Percentiles rank a stretch among this genome's conserved stretches.
Evolutionary conservation across 306 rosid genomes (phyloP).

Genomic region (Sophora flavescens): DNA sequence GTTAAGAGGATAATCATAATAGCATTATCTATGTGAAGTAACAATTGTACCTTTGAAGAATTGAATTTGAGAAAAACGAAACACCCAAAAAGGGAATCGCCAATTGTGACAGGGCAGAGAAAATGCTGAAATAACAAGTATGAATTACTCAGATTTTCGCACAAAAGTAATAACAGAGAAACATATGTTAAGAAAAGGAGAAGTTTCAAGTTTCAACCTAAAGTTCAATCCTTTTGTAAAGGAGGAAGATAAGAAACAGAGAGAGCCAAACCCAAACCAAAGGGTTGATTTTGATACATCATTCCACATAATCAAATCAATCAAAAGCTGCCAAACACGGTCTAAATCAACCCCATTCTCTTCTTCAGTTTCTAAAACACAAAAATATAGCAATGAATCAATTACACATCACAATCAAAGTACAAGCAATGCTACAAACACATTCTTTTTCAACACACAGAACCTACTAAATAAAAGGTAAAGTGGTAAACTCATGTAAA

Average conservation of each 20-base stretch:
- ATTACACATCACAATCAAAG: not conserved
- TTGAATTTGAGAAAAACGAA: conserved; percentile 77
- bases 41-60: conserved; percentile 67
- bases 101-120: conserved; percentile 73
- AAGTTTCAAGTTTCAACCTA: conserved; percentile 54
- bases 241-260: conserved; percentile 73
- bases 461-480: no score
- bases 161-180: not conserved
- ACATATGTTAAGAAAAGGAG: not conserved
- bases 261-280: conserved; percentile 87
- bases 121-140: conserved; percentile 59
- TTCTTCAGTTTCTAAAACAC: conserved; percentile 55
- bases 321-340: conserved; percentile 60
- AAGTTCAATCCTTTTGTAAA: conserved; percentile 67
- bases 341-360: conserved; percentile 64
- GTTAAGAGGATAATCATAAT: not conserved
- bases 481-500: no score
- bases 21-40: not conserved
- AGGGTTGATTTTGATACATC: conserved; percentile 78
- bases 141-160: conserved; percentile 21
- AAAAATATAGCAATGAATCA: not conserved
- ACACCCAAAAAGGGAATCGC: conserved; percentile 69
- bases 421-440: no score
- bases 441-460: no score
- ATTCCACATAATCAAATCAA: conserved; percentile 86